These are phyloP conservation scores for Candida sakaeoensis DNA, from an alignment of 805 yeast genomes.

Conservation along the genomic window DNA sequence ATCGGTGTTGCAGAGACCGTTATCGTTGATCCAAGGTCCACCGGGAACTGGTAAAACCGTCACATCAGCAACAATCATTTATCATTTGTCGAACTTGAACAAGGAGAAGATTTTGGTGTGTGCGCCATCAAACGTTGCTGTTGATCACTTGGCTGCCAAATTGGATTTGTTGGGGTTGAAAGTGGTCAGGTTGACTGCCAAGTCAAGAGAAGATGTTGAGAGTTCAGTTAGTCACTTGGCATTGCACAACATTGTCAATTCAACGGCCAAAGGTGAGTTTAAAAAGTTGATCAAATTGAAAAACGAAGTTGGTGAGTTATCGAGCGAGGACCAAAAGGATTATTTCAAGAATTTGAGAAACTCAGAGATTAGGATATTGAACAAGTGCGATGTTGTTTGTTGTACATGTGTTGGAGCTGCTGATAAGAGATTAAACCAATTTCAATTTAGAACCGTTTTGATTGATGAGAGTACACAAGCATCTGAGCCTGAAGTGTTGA, in stretches of 20 bases:
- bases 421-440: conserved; percentile 53
- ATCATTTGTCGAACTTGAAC: conserved; percentile 63
- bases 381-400: conserved; percentile 73
- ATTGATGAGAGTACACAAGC: conserved; percentile 95
- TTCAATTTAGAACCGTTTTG: conserved; percentile 71
- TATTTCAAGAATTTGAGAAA: conserved; percentile 35
- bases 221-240: conserved; percentile 55
- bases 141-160: conserved; percentile 81
- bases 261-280: conserved; percentile 51
- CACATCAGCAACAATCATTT: conserved; percentile 83
- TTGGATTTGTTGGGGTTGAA: conserved; percentile 66
- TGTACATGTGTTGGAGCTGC: conserved; percentile 94
- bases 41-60: conserved; percentile 86
- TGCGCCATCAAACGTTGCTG: conserved; percentile 96
- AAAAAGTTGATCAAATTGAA: conserved; percentile 55
- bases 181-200: conserved; percentile 76
- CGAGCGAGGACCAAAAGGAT: conserved; percentile 47
- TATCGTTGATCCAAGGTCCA: conserved; percentile 88
- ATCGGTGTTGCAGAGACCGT: conserved; percentile 63
- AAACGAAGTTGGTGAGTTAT: conserved; percentile 67
- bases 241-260: conserved; percentile 49
- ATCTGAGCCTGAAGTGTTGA: conserved; percentile 85
- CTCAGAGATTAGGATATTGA: conserved; percentile 49
- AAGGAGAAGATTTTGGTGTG: conserved; percentile 74
- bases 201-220: conserved; percentile 77